Percentiles rank a stretch among this genome's conserved stretches.
phyloP scores from a whole-genome alignment of 1,284 basidiomycete genomes.

The Cryptococcus sp. region DNA sequence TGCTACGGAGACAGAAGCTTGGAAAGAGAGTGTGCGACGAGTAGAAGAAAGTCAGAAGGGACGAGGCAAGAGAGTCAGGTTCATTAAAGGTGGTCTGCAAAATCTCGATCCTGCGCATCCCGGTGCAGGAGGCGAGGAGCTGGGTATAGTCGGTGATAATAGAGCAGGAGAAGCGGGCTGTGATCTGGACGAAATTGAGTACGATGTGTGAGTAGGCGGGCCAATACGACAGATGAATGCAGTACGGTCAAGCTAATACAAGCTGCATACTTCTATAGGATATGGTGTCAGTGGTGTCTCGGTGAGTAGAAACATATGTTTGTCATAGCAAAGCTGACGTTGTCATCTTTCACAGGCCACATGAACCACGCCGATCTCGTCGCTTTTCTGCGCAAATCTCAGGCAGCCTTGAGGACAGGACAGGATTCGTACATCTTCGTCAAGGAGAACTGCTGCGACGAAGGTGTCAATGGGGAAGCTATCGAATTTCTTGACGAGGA shows the following conservation, averaged over 20 bases:
- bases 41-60: conserved; percentile 35
- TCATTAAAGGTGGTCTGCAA: conserved; percentile 76
- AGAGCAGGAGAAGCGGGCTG: conserved; percentile 27
- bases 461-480: conserved; percentile 56
- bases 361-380: conserved; percentile 75
- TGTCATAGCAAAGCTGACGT: not conserved
- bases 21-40: conserved; percentile 35
- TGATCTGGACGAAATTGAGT: conserved; percentile 39
- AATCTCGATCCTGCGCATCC: conserved; percentile 67
- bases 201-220: conserved; percentile 47
- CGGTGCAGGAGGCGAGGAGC: conserved; percentile 31
- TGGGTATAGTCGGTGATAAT: conserved; percentile 42
- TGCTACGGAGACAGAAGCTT: conserved; percentile 22
- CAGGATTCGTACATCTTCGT: conserved; percentile 62
- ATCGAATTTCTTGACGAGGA: conserved; percentile 72
- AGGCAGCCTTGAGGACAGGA: conserved; percentile 45
- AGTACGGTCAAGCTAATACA: conserved; percentile 3
- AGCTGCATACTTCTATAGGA: conserved; percentile 63
- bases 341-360: conserved; percentile 56
- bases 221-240: not conserved
- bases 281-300: conserved; percentile 96
- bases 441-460: conserved; percentile 85
- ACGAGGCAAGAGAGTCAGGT: conserved; percentile 70
- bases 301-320: too few species aligned
- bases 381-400: conserved; percentile 67